Evolutionary conservation across 257 asterid species (phyloP), one percentile per base, ranked within the genome.

Genomic region (Craterostigma plantagineum): DNA sequence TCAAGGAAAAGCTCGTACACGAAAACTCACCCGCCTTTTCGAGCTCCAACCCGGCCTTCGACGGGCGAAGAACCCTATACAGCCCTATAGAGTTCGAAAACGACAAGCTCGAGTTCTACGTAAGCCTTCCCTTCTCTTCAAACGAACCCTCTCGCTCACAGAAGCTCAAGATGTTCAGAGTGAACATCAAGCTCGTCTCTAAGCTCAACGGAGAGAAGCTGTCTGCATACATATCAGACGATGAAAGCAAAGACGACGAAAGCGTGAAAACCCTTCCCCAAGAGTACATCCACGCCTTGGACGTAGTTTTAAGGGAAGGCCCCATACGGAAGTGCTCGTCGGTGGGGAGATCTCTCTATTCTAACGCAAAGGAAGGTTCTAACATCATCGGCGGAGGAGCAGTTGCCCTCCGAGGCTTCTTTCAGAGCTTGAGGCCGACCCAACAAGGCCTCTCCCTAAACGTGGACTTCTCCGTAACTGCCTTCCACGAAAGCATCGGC

Each of bases 371-470:
- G 91, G 94, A 77, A 47, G 95, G 92, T 14, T 60, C 50, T 1
- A 75, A 77, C 44, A 95, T 74, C 36, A 77, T 90, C 0, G 98
- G 98, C 4, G 91, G 93, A 7, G 98, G 98, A 27, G 95, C 95
- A 0, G 53, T 75, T 46, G 98, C 91, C 0, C 52, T 74, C 14
- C 59, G 67, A 46, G 98, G 98, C 7, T 90, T 90, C 61, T 90
- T 90, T 54, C 98, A 90, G 61, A 90, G 98, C 59, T 49, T 90
- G 13, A 72, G 95, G 39, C 87, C 94, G 37, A 90, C 95, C 11
- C 92, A 79, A 40, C 94, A 83, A 70, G 99, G 99, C 8, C 92
- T 90, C 48, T 76, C 84, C 52, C 76, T 90, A 27, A 90, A 90
- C 55, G 87, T 90, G 14, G 92, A 90, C 55, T 90, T 72, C 64